Percentiles rank a stretch among this genome's conserved stretches.
These are phyloP conservation scores for Alternaria burnsii DNA, from an alignment of 2,329 filamentous ascomycete species.

Conservation along the genomic window DNA sequence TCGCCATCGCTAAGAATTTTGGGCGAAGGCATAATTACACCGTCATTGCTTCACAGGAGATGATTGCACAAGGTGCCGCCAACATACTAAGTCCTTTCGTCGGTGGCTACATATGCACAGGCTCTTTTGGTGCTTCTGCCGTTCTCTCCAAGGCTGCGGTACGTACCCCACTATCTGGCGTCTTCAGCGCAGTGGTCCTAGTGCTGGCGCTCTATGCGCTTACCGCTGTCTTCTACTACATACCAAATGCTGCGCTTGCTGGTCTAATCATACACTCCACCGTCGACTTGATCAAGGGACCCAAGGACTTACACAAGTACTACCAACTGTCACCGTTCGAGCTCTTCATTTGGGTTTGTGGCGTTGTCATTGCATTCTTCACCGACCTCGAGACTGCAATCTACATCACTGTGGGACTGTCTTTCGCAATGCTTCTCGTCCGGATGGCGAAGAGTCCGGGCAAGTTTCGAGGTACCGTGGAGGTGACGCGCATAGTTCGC, in stretches of 20 bases:
- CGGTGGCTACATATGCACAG: slow-evolving; percentile 87
- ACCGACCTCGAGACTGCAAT: slow-evolving; percentile 86
- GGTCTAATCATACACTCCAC: slow-evolving; percentile 95
- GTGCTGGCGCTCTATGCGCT: slow-evolving; percentile 87
- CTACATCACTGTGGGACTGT: slow-evolving; percentile 81
- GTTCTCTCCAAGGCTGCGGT: slow-evolving; percentile 96
- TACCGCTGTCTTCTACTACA: slow-evolving; percentile 88
- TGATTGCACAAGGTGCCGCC: slow-evolving; percentile 88
- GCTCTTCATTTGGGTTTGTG: slow-evolving; percentile 86
- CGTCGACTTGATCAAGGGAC: slow-evolving; percentile 85
- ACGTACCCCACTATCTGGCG: slow-evolving; percentile 83
- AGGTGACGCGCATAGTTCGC: slow-evolving; percentile 28
- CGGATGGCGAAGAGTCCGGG: slow-evolving; percentile 56
- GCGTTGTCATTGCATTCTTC: slow-evolving; percentile 88
- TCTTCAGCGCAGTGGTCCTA: slow-evolving; percentile 83
- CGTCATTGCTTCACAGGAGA: slow-evolving; percentile 91
- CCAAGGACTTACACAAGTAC: slow-evolving; percentile 88
- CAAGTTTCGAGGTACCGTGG: slow-evolving; percentile 30
- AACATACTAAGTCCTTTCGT: slow-evolving; percentile 89
- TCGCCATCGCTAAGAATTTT: slow-evolving; percentile 94
- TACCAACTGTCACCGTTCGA: slow-evolving; percentile 91
- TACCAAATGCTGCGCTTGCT: slow-evolving; percentile 79
- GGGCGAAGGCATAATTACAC: slow-evolving; percentile 91
- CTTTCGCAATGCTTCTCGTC: slow-evolving; percentile 78
- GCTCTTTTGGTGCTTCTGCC: slow-evolving; percentile 91